Base-by-base conservation (phyloP, 495 filamentous ascomycete species). In the Parachaetomium inaequale region DNA sequence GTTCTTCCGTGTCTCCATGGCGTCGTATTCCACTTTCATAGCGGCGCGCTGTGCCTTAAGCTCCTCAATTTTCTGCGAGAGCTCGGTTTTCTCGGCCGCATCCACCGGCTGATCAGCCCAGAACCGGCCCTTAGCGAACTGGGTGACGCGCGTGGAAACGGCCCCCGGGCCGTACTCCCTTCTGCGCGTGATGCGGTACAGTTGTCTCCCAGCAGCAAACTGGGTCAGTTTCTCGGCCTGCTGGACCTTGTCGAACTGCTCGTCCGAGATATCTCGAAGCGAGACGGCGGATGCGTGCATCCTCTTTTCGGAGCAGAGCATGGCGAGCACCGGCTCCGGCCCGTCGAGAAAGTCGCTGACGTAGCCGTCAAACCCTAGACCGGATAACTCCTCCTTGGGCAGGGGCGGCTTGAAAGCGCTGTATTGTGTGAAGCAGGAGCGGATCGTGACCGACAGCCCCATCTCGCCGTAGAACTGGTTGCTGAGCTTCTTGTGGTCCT, bases 101-200 rank as follows among this genome's bases (percentile, higher is more conserved):
- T 94, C 88, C 14, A 91, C 82, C 4, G 90, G 88, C 66, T 90
- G 85, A 61, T 91, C 83, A 3, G 88, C 91, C 89, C 92, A 97
- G 57, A 82, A 78, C 15, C 68, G 70, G 4, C 89, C 90, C 36
- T 65, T 71, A 12, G 65, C 75, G 2, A 96, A 59, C 51, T 72
- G 70, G 46, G 73, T 79, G 1, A 87, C 84, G 10, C 73, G 74
- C 7, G 89, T 92, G 7, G 90, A 90, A 8, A 77, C 78, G 7
- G 88, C 91, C 19, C 70, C 69, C 0, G 84, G 76, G 0, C 89
- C 91, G 71, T 95, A 96, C 70, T 96, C 92, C 62, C 78, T 72
- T 43, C 92, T 83, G 12, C 87, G 82, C 3, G 71, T 76, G 51
- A 92, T 78, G 15, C 76, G 74, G 68, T 88, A 93, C 10, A 59